phyloP scores from a whole-genome alignment of 139 green algal species.

The Chlorella sorokiniana region DNA sequence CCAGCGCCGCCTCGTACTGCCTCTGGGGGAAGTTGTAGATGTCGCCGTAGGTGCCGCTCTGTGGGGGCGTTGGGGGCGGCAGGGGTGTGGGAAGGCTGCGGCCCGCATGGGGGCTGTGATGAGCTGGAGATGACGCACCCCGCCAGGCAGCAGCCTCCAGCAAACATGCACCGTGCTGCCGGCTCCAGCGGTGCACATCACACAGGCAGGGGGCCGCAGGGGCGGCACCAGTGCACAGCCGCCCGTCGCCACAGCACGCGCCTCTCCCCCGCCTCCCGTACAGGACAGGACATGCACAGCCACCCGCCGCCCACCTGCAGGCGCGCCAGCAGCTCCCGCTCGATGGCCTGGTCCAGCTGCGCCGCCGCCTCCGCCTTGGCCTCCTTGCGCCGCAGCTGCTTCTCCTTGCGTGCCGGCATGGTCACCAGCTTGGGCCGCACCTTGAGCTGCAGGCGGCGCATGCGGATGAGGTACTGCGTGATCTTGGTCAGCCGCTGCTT shows the following conservation, averaged over 20 bases:
- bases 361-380: conserved; percentile 92
- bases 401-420: conserved; percentile 79
- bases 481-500: conserved; percentile 99
- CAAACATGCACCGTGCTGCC: too few species aligned
- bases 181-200: too few species aligned
- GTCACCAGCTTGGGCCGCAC: conserved; percentile 86
- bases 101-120: too few species aligned
- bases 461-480: conserved; percentile 98
- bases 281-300: too few species aligned
- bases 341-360: conserved; percentile 87
- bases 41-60: conserved; percentile 97
- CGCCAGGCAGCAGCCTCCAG: too few species aligned
- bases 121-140: too few species aligned
- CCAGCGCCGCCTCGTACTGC: conserved; percentile 85
- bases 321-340: conserved; percentile 91
- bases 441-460: conserved; percentile 87
- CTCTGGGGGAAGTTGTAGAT: conserved; percentile 98
- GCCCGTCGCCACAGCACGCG: too few species aligned
- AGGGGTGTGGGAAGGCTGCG: neutral
- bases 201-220: too few species aligned
- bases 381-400: conserved; percentile 82
- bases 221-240: too few species aligned
- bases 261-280: too few species aligned
- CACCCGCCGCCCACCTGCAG: conserved; percentile 49
- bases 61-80: neutral